Evolutionary conservation across 1,139 yeast genomes (phyloP), one percentile per base, ranked within the genome.

Genomic region (Geotrichum macrosporum): DNA sequence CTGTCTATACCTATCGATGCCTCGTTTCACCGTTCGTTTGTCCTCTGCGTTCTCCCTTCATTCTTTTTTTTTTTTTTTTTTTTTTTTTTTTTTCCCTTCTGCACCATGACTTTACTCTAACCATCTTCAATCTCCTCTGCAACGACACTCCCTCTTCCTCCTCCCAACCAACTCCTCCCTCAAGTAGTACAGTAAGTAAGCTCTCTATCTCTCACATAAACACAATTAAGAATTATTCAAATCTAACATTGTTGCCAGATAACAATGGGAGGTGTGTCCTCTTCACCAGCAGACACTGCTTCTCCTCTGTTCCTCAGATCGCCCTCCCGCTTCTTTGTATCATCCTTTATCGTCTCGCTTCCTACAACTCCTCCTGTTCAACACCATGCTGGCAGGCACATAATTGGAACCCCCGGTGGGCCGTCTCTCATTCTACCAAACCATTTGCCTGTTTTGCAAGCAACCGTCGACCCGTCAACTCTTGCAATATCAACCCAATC

Each of bases 221-320:
- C n/a, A n/a, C n/a, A n/a, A n/a, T n/a, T n/a, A n/a, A n/a, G n/a
- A n/a, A n/a, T n/a, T 30, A 30, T 13, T 37, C 24, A 12, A 24
- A n/a, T n/a, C n/a, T n/a, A n/a, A n/a, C n/a, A n/a, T n/a, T n/a
- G n/a, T n/a, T n/a, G n/a, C 18, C 16, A 15, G 18, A 36, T 22
- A 36, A 31, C 36, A 32, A 58, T 58, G 62, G 62, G 62, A 40
- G 58, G 53, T 46, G 55, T 52, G 5, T 47, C 59, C 47, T 57
- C 62, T 15, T 50, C 48, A 19, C 55, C 53, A n/a, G 48, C 52
- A 24, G 57, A 55, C 37, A 42, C 56, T 16, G 44, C 54, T 5
- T 42, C 59, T 19, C 47, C 56, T 18, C 44, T 57, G 32, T 54
- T 50, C 35, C 41, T 59, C 37, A 50, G 53, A 29, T 48, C 55